Base-by-base conservation (phyloP, 352 stramenopile genomes). In the Phytophthora constricta region DNA sequence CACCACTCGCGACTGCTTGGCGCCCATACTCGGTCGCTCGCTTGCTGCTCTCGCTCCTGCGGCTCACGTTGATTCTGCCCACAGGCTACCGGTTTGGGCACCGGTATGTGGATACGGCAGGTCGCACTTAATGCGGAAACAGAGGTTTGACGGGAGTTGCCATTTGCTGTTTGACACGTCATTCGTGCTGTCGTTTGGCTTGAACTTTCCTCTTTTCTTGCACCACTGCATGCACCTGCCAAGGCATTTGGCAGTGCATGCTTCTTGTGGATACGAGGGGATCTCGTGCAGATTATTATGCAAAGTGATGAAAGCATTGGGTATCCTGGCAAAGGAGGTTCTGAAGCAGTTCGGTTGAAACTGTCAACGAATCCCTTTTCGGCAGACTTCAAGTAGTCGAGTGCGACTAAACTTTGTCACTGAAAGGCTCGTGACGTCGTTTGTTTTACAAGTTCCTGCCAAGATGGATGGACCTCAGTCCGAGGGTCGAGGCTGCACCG, bases 1-100 rank as follows among this genome's bases (percentile, higher is more conserved):
- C 72, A 87, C 83, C 58, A 93, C 79, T 54, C 85, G 85, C 65
- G 85, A 92, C 72, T 90, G 85, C 74, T 89, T 90, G 62, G 80
- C 82, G 74, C 85, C 85, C 85, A 93, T 93, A 28, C 26, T n/a
- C n/a, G n/a, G n/a, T n/a, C n/a, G n/a, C n/a, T n/a, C n/a, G n/a
- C n/a, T n/a, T 83, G 42, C 41, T 34, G 41, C 16, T 65, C 39
- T 59, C 57, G 66, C 54, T 53, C 48, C 19, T 31, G 43, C 43
- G 27, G 43, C 54, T 85, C 76, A 80, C 76, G 70, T 82, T 58
- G 68, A 67, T 61, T 73, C 74, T 72, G 16, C 43, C 4, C 19
- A 2, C 10, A 7, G 5, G 14, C 5, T 20, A 47, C 16, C 17
- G n/a, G 17, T 20, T 23, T 23, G 14, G 16, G 34, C n/a, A 42